These are phyloP conservation scores for Calocybe cyanea DNA, from an alignment of 768 basidiomycete species.

Conservation along the genomic window DNA sequence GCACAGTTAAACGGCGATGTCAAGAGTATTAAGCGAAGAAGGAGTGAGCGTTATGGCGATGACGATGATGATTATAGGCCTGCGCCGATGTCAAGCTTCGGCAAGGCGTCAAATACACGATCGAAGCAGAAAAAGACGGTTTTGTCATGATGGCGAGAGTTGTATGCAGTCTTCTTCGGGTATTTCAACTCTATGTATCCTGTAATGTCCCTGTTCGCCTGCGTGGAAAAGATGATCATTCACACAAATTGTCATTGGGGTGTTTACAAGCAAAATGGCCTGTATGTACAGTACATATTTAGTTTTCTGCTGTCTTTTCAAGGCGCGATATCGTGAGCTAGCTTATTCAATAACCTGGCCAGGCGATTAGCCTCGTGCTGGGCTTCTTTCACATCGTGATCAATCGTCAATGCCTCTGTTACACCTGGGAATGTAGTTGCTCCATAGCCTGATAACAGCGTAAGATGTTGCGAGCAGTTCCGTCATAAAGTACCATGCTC, in stretches of 20 bases:
- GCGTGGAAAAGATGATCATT: too few relatives aligned
- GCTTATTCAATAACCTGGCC: conserved; percentile 45
- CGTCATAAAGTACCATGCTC: conserved; percentile 16
- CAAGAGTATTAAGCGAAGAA: conserved; percentile 29
- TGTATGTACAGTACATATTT: too few relatives aligned
- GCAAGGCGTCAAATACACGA: conserved; percentile 37
- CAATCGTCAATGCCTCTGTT: conserved; percentile 71
- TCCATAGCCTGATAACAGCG: conserved; percentile 60
- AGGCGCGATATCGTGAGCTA: conserved; percentile 39
- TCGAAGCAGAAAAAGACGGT: conserved; percentile 27
- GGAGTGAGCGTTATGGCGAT: conserved; percentile 25
- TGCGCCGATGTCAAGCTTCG: conserved; percentile 35
- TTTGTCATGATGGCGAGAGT: conserved; percentile 5
- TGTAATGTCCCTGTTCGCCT: too few relatives aligned
- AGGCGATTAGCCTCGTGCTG: conserved; percentile 59
- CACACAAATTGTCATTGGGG: too few relatives aligned
- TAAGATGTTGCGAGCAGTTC: background rate
- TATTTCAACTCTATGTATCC: too few relatives aligned
- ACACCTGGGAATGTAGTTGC: conserved; percentile 82
- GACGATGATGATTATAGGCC: conserved; percentile 49
- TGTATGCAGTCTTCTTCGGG: background rate
- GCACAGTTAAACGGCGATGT: conserved; percentile 11
- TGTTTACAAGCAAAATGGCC: too few relatives aligned
- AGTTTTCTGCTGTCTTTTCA: too few relatives aligned
- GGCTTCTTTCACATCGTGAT: conserved; percentile 59